Evolutionary conservation across 371 early-diverging fungal species (phyloP).

Genomic region (Fennellomyces sp.): DNA sequence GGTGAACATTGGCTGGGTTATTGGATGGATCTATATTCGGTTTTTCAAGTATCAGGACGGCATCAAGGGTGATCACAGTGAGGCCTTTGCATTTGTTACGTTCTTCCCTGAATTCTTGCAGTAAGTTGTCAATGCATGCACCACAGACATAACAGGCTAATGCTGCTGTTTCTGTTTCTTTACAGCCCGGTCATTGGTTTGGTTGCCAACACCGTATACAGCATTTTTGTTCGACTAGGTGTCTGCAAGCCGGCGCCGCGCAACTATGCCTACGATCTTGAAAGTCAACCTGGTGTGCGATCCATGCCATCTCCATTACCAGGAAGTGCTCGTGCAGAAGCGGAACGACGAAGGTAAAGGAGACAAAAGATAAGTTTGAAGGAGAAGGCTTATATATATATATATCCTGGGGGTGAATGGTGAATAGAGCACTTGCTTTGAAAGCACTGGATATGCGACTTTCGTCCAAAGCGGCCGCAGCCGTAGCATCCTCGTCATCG

Average conservation of each 20-base stretch:
- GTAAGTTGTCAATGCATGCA: constrained; percentile 35
- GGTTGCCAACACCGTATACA: constrained; percentile 53
- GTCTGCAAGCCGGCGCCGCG: constrained; percentile 52
- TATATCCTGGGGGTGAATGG: no score
- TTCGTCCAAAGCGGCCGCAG: constrained; percentile 31
- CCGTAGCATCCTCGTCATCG: constrained; percentile 11
- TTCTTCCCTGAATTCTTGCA: constrained; percentile 84
- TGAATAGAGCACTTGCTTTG: constrained; percentile 63
- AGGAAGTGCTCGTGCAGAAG: constrained; percentile 65
- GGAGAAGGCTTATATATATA: neutral
- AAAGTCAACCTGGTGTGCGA: constrained; percentile 41
- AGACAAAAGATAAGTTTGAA: neutral
- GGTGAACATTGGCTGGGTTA: constrained; percentile 66
- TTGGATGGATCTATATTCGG: constrained; percentile 81
- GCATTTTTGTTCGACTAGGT: constrained; percentile 46
- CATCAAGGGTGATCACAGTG: constrained; percentile 80
- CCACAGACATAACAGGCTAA: neutral
- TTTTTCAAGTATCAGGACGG: constrained; percentile 83
- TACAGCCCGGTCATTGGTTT: constrained; percentile 54
- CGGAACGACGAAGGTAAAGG: constrained; percentile 64
- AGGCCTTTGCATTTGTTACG: constrained; percentile 79
- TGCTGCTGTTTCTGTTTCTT: neutral
- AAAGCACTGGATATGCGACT: constrained; percentile 69
- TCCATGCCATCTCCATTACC: constrained; percentile 46
- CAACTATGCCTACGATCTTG: constrained; percentile 49